Evolutionary conservation across 495 filamentous ascomycete genomes (phyloP).

Genomic region (Aspergillus kassunensis): DNA sequence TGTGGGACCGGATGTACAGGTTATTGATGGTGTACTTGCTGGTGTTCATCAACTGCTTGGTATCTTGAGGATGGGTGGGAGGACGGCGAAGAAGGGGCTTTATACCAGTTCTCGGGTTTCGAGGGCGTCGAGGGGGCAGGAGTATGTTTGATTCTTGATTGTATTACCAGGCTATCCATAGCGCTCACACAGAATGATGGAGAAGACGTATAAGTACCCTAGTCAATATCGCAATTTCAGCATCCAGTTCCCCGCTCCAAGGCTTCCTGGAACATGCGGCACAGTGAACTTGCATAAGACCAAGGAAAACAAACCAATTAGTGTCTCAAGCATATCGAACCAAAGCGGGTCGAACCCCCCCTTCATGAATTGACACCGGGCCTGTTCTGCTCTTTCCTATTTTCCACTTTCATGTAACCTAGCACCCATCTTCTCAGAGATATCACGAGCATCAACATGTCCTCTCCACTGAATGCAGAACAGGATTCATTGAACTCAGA

Average conservation of each 20-base stretch:
- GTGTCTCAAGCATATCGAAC: no score
- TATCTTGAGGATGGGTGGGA: constrained; percentile 27
- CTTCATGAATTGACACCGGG: neutral
- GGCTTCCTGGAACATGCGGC: no score
- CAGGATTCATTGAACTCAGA: neutral
- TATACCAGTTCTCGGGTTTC: constrained; percentile 26
- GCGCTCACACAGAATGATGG: no score
- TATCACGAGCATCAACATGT: neutral
- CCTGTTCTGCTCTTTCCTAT: neutral
- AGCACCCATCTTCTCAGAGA: neutral
- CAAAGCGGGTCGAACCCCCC: neutral
- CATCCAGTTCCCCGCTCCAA: no score
- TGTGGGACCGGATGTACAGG: constrained; percentile 30
- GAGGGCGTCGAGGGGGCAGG: constrained; percentile 29
- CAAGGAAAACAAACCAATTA: no score
- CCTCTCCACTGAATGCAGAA: neutral
- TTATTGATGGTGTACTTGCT: constrained; percentile 32
- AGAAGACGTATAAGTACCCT: no score
- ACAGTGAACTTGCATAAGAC: no score
- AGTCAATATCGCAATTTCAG: no score
- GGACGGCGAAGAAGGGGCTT: constrained; percentile 34
- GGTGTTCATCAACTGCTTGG: constrained; percentile 27
- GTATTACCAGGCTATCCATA: no score
- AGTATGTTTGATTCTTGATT: constrained; percentile 15
- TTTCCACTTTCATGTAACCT: neutral